Evolutionary conservation across 106 monocot genomes (phyloP), one percentile per base, ranked within the genome.

Genomic region (Amphibolis antarctica): DNA sequence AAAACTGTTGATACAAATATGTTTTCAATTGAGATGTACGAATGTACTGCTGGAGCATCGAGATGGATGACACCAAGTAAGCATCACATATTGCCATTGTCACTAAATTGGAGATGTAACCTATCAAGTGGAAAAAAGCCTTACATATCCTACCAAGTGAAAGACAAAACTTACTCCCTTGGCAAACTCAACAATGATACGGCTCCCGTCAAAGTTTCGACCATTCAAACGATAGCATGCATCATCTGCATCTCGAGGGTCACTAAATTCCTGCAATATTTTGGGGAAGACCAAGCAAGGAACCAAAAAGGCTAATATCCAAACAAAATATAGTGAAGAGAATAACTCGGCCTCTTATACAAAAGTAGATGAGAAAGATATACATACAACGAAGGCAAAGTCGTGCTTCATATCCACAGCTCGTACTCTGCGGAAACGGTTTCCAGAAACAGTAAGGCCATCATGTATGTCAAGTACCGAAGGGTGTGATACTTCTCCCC

Each of bases 341-440:
- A 65, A 22, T 22, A 19, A 46, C 28, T 44, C 47, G 31, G 51
- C 18, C 24, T 58, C 30, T 23, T 7, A 20, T 20, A 51, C 20
- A 76, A 45, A 53, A 46, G 53, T 10, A 54, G 28, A 49, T 9
- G 11, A 71, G 55, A 36, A 18, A 31, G 53, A 31, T 46, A 13
- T 26, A 78, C 98, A 68, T 99, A 99, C 98, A 67, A 99, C 69
- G 70, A 99, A 99, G 51, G 98, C 91, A 67, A 78, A 99, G 79
- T 99, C 91, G 45, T 83, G 91, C 98, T 99, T 99, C 87, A 99
- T 64, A 74, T 91, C 98, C 98, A 99, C 98, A 66, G 91, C 91
- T 22, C 91, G 98, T 78, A 99, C 77, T 99, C 91, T 99, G 98
- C 85, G 82, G 64, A 87, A 91, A 87, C 53, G 80, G 84, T 87